A percentile compares a stretch with the other conserved stretches of the same genome.
Conservation (phyloP, 2,329 filamentous ascomycete genomes). For the Fusarium liriodendri region DNA sequence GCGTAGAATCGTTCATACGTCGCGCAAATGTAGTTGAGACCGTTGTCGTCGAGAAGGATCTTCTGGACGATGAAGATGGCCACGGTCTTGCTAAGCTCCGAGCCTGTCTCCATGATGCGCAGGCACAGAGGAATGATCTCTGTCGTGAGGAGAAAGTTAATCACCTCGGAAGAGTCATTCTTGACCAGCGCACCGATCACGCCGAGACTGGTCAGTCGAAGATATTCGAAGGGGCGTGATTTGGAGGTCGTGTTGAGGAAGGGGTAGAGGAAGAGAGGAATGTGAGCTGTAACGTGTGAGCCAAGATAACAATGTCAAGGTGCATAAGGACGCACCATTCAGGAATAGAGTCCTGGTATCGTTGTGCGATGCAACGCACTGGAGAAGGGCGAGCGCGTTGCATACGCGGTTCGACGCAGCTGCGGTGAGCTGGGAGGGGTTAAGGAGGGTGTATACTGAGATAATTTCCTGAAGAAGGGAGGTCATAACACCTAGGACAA, state of each 20-base stretch:
- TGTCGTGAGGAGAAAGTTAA: slow-evolving; percentile 97
- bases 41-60: slow-evolving; percentile 95
- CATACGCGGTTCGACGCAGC: slow-evolving; percentile 98
- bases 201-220: slow-evolving; percentile 93
- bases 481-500: slow-evolving; percentile 89
- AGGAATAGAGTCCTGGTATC: slow-evolving; percentile 95
- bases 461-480: slow-evolving; percentile 98
- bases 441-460: slow-evolving; percentile 95
- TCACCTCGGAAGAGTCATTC: slow-evolving; percentile 98
- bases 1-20: slow-evolving; percentile 99
- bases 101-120: slow-evolving; percentile 99
- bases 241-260: slow-evolving; percentile 99
- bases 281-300: slow-evolving; percentile 75
- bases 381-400: slow-evolving; percentile 93
- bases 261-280: slow-evolving; percentile 96
- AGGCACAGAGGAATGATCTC: slow-evolving; percentile 98
- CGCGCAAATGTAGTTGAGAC: slow-evolving; percentile 97
- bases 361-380: slow-evolving; percentile 97
- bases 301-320: not conserved
- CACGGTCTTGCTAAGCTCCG: slow-evolving; percentile 97
- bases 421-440: slow-evolving; percentile 95
- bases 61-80: slow-evolving; percentile 99
- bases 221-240: slow-evolving; percentile 95
- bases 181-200: slow-evolving; percentile 98
- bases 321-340: slow-evolving; percentile 73